A percentile compares a stretch with the other conserved stretches of the same genome.
phyloP scores from a whole-genome alignment of 495 filamentous ascomycete species.

The Trichoderma gamsii region DNA sequence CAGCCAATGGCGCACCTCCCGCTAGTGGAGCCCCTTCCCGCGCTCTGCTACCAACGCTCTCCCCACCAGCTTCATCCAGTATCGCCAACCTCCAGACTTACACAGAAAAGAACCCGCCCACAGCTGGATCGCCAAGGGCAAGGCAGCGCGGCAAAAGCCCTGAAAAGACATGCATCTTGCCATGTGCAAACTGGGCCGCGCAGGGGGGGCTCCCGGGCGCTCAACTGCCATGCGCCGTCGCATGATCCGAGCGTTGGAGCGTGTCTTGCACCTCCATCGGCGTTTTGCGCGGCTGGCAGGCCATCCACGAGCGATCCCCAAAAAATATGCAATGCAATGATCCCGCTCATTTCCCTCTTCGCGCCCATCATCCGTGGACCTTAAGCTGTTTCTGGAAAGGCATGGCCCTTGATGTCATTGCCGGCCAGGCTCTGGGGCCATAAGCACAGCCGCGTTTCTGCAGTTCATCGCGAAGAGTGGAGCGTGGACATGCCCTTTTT shows the following conservation, averaged over 20 bases:
- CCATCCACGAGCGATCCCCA: not conserved
- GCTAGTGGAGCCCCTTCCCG: not conserved
- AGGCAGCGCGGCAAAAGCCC: not conserved
- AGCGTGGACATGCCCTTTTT: not conserved
- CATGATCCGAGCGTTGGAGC: not conserved
- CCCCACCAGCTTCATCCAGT: not conserved
- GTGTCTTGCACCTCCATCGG: not conserved
- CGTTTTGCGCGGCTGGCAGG: not conserved
- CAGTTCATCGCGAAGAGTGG: not conserved
- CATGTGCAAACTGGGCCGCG: not conserved
- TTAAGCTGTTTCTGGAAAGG: not conserved
- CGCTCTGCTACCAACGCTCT: not conserved
- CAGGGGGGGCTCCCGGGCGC: not conserved
- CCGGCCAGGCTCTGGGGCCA: not conserved
- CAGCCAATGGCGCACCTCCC: not conserved
- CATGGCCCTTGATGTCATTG: slow-evolving; percentile 7
- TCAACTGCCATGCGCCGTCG: not conserved
- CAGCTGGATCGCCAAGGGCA: not conserved
- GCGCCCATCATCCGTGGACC: not conserved
- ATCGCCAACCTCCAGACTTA: not conserved
- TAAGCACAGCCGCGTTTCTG: not conserved
- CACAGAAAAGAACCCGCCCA: not conserved
- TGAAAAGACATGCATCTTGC: not conserved
- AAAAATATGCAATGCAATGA: slow-evolving; percentile 9
- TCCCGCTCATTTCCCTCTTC: slow-evolving; percentile 3